Base-by-base conservation (phyloP, 2,329 filamentous ascomycete genomes). In the Pleoardoris graminearum region DNA sequence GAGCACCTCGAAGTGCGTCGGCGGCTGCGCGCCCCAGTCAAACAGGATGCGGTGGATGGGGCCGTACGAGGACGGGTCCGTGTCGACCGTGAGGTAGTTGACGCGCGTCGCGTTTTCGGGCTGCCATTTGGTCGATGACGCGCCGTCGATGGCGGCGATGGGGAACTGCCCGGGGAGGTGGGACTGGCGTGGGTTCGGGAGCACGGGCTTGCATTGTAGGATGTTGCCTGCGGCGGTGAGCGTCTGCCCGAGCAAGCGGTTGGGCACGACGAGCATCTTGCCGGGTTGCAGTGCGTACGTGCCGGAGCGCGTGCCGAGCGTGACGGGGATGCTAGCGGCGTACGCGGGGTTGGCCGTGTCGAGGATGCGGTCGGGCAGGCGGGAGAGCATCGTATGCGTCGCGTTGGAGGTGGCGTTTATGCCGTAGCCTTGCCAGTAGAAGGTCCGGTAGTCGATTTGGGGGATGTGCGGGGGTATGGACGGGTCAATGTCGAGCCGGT, bases 131-230 rank as follows among this genome's bases (percentile, higher is more conserved):
- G 86, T 89, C 16, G 81, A 82, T 4, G 82, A 76, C 2, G 85
- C 84, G 47, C 87, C 87, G 61, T 90, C 87, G 45, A 87, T 80
- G 2, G 85, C 85, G 0, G 81, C 79, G 47, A 87, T 76, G 1
- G 87, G 86, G 73, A 90, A 88, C 69, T 90, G 88, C 12, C 87
- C 88, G 0, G 85, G 81, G 22, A 79, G 73, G 62, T 80, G 83
- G 1, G 68, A 64, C 33, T 79, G 68, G 0, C 22, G 14, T 25
- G 74, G 66, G 1, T 81, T 83, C 14, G 67, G 68, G 0, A 81
- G 80, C 5, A 68, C 39, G 1, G 83, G 77, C 3, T 76, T 78
- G 68, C 87, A 90, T 72, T 90, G 87, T 0, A 83, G 77, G 23
- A 89, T 75, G 65, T 90, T 89, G 7, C 80, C 80, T 0, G 76